Conservation (phyloP, 1,284 basidiomycete species). For the Cutaneotrichosporon arboriforme region DNA sequence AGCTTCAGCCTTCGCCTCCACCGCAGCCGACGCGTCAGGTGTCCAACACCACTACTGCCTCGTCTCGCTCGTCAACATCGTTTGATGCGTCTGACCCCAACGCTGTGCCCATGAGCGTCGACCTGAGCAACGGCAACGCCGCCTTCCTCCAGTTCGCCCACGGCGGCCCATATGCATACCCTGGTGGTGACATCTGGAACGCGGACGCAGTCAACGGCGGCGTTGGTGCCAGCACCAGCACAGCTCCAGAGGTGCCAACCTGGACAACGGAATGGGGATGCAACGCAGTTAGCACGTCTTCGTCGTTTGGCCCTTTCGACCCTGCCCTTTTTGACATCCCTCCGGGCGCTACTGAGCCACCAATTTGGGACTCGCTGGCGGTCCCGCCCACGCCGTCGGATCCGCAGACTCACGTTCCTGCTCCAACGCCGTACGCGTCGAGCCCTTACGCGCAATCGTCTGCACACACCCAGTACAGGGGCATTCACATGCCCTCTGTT, state of each 20-base stretch:
- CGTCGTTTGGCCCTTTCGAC: not conserved
- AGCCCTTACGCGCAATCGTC: too few relatives aligned
- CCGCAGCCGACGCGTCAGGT: not conserved
- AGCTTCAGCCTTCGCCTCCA: not conserved
- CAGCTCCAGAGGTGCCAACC: not conserved
- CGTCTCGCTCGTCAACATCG: not conserved
- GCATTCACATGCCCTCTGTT: too few relatives aligned
- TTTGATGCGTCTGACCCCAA: not conserved
- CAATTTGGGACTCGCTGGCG: not conserved
- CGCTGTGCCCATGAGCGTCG: not conserved
- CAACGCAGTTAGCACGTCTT: conserved; percentile 1
- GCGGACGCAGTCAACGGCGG: too few relatives aligned
- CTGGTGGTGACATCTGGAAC: not conserved
- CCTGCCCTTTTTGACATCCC: not conserved
- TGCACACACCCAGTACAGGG: too few relatives aligned
- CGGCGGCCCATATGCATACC: not conserved
- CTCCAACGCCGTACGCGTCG: too few relatives aligned
- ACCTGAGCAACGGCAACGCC: not conserved
- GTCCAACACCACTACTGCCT: not conserved
- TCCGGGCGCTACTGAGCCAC: not conserved
- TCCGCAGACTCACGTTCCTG: not conserved
- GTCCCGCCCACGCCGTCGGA: not conserved
- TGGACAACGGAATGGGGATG: conserved; percentile 3
- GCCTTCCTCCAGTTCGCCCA: not conserved
- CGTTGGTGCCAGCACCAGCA: not conserved